Evolutionary conservation across 2,329 filamentous ascomycete genomes (phyloP).

Genomic region (Neophaeococcomyces mojaviensis): DNA sequence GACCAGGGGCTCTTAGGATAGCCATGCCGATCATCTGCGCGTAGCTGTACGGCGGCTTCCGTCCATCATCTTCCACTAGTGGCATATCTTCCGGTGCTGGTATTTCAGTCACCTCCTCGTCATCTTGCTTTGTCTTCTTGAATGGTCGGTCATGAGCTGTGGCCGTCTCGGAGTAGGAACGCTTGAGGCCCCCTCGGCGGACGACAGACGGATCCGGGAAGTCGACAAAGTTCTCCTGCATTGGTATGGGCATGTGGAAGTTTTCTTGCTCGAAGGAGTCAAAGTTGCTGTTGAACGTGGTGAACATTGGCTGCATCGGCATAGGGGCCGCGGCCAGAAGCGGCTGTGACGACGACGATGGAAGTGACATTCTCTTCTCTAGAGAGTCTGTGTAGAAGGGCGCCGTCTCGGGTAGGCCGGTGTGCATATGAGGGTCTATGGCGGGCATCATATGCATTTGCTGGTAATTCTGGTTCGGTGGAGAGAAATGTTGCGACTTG

Average conservation of each 20-base stretch:
- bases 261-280: constrained; percentile 43
- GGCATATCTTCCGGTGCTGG: constrained; percentile 76
- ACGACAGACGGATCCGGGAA: constrained; percentile 41
- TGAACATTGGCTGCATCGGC: constrained; percentile 40
- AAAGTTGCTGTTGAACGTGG: constrained; percentile 38
- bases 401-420: constrained; percentile 34
- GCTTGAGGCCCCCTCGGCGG: constrained; percentile 43
- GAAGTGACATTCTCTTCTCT: constrained; percentile 34
- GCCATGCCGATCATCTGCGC: constrained; percentile 95
- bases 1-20: constrained; percentile 75
- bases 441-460: constrained; percentile 56
- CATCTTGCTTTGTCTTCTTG: constrained; percentile 59
- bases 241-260: constrained; percentile 32
- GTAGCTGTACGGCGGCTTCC: constrained; percentile 87
- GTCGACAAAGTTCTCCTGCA: constrained; percentile 39
- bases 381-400: constrained; percentile 43
- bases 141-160: constrained; percentile 61
- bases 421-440: constrained; percentile 24
- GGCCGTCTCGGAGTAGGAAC: constrained; percentile 63
- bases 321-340: constrained; percentile 30
- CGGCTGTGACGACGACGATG: constrained; percentile 18
- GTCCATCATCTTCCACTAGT: constrained; percentile 71
- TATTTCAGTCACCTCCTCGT: constrained; percentile 43
- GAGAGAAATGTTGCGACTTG: constrained; percentile 62
- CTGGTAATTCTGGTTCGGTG: constrained; percentile 51